phyloP scores from a whole-genome alignment of 768 basidiomycete species.

The Tricholoma terreum region DNA sequence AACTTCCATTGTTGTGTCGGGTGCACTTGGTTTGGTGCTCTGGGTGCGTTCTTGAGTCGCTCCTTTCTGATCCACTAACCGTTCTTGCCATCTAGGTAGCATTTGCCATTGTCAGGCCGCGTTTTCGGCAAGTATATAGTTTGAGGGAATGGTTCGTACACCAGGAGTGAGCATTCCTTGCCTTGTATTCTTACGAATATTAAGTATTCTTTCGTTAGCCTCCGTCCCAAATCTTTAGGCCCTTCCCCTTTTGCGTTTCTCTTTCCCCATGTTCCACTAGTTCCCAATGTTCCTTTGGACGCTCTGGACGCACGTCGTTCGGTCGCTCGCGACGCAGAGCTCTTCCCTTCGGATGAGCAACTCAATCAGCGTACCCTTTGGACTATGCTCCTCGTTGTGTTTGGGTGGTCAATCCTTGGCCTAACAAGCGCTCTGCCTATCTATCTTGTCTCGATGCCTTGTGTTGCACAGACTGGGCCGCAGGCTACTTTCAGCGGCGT shows the following conservation, averaged over 20 bases:
- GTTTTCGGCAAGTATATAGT: constrained; percentile 68
- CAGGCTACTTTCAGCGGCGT: constrained; percentile 49
- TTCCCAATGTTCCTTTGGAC: constrained; percentile 56
- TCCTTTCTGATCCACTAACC: constrained; percentile 8
- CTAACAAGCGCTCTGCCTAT: constrained; percentile 71
- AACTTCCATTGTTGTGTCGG: constrained; percentile 55
- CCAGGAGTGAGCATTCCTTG: constrained; percentile 50
- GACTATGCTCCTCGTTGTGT: constrained; percentile 58
- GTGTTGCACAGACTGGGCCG: constrained; percentile 52
- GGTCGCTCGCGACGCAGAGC: constrained; percentile 43
- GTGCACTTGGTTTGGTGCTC: constrained; percentile 55
- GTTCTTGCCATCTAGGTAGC: constrained; percentile 40
- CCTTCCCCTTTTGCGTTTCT: constrained; percentile 64
- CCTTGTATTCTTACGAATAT: constrained; percentile 4
- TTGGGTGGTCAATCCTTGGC: constrained; percentile 67
- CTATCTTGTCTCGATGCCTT: constrained; percentile 67
- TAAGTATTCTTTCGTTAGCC: constrained; percentile 33
- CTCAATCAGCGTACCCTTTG: constrained; percentile 70
- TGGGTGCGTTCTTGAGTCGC: constrained; percentile 50
- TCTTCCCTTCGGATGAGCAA: constrained; percentile 75
- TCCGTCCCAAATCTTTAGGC: constrained; percentile 61
- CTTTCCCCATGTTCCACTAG: constrained; percentile 63
- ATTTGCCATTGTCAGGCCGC: constrained; percentile 68
- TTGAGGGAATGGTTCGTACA: constrained; percentile 77
- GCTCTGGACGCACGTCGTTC: constrained; percentile 54